Percentiles rank a stretch among this genome's conserved stretches.
Conservation (phyloP, 192 early-diverging fungal genomes). For the Gonapodya prolifera region DNA sequence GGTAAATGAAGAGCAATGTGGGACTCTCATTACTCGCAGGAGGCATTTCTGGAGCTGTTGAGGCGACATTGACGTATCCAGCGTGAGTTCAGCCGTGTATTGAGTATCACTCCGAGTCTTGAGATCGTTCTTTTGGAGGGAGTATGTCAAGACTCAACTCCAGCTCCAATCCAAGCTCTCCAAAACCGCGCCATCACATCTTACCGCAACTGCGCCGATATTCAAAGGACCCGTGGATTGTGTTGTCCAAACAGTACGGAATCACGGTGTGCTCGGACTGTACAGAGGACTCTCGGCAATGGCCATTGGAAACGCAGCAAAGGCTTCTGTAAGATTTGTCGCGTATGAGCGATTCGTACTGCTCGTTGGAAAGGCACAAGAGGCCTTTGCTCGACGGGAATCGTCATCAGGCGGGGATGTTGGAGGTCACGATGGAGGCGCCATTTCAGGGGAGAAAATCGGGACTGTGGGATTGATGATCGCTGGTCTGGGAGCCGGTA, state of each 20-base stretch:
- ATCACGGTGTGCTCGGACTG: slow-evolving; percentile 59
- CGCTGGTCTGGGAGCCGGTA: slow-evolving; percentile 76
- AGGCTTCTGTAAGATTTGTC: slow-evolving; percentile 86
- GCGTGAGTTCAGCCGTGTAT: slow-evolving; percentile 42
- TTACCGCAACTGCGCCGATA: slow-evolving; percentile 4
- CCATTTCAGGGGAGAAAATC: neutral
- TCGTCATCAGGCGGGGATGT: slow-evolving; percentile 19
- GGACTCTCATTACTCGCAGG: slow-evolving; percentile 69
- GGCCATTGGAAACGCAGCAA: slow-evolving; percentile 81
- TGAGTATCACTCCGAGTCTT: neutral
- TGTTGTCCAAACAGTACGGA: slow-evolving; percentile 50
- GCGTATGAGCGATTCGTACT: slow-evolving; percentile 77
- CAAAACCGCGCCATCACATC: slow-evolving; percentile 3
- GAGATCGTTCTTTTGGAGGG: neutral
- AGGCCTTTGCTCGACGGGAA: neutral
- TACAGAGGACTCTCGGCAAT: slow-evolving; percentile 84
- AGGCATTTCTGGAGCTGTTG: slow-evolving; percentile 76
- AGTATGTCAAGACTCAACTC: slow-evolving; percentile 88
- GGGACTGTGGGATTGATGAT: slow-evolving; percentile 5
- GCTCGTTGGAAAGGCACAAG: slow-evolving; percentile 21
- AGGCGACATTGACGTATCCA: slow-evolving; percentile 85
- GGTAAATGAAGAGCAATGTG: slow-evolving; percentile 28
- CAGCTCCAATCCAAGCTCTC: slow-evolving; percentile 60
- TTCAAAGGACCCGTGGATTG: slow-evolving; percentile 78
- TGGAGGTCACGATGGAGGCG: slow-evolving; percentile 35